A percentile compares a stretch with the other conserved stretches of the same genome.
Conservation (phyloP, 768 basidiomycete species). For the Termitomyces sp. region DNA sequence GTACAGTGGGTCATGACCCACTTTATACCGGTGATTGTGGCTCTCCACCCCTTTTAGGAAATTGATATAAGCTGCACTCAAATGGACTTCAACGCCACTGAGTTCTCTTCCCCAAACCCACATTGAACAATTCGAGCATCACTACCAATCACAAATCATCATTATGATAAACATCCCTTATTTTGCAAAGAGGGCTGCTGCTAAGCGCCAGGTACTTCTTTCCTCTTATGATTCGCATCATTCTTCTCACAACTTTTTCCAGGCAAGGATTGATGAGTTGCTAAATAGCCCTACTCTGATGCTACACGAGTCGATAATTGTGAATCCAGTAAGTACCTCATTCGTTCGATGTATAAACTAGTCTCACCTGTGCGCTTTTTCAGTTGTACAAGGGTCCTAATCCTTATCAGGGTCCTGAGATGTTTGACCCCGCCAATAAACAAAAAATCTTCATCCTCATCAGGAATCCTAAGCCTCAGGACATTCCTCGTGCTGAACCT, state of each 20-base stretch:
- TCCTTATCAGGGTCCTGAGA: constrained; percentile 2
- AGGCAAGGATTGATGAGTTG: not conserved
- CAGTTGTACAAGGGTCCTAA: not conserved
- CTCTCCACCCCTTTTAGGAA: not conserved
- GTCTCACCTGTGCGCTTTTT: not conserved
- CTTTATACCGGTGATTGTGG: not conserved
- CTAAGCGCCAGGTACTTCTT: not conserved
- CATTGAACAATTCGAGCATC: not conserved
- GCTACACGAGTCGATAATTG: not conserved
- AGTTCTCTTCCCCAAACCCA: too few species aligned
- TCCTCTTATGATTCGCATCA: not conserved
- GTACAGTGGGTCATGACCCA: not conserved
- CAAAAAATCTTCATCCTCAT: constrained; percentile 1
- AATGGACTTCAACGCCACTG: not conserved
- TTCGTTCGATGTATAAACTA: accelerated
- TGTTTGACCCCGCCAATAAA: not conserved
- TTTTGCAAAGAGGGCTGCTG: not conserved
- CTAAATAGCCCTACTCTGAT: not conserved
- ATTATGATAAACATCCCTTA: not conserved
- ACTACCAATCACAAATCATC: not conserved
- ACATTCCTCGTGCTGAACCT: not conserved
- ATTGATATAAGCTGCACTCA: not conserved
- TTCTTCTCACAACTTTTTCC: not conserved
- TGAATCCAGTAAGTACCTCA: not conserved
- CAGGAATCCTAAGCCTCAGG: not conserved